Evolutionary conservation across 2,329 filamentous ascomycete genomes (phyloP).

Genomic region (Pseudocercospora eumusae): DNA sequence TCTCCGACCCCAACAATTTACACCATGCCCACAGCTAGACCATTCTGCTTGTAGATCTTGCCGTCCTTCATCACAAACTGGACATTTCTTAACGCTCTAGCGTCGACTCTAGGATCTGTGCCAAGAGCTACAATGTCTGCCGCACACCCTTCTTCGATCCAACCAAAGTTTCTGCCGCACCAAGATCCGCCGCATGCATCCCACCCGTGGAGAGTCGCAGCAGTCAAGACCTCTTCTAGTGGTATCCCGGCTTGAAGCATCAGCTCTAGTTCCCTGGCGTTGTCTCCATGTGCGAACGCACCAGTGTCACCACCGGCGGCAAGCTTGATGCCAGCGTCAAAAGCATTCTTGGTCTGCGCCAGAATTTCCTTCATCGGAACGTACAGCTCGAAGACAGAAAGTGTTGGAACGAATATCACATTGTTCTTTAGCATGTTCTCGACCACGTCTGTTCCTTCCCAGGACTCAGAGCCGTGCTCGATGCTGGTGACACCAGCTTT

Average conservation of each 20-base stretch:
- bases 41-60: constrained; percentile 50
- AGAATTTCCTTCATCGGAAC: constrained; percentile 30
- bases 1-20: constrained; percentile 34
- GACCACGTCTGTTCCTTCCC: constrained; percentile 46
- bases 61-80: constrained; percentile 62
- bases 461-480: constrained; percentile 36
- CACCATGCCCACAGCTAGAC: constrained; percentile 30
- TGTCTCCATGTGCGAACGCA: constrained; percentile 56
- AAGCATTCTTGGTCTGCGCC: constrained; percentile 48
- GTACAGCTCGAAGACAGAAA: constrained; percentile 49
- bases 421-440: constrained; percentile 48
- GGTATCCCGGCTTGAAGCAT: constrained; percentile 55
- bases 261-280: constrained; percentile 57
- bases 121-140: constrained; percentile 57
- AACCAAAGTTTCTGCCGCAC: constrained; percentile 56
- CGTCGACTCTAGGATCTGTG: constrained; percentile 47
- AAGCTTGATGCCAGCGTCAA: constrained; percentile 52
- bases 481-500: constrained; percentile 39
- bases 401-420: constrained; percentile 57
- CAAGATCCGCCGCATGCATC: constrained; percentile 57
- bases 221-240: constrained; percentile 53
- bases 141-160: constrained; percentile 51
- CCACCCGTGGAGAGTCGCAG: constrained; percentile 57
- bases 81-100: constrained; percentile 49
- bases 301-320: constrained; percentile 59